Evolutionary conservation across 1,139 yeast genomes (phyloP).

Genomic region (Taphrina confusa): DNA sequence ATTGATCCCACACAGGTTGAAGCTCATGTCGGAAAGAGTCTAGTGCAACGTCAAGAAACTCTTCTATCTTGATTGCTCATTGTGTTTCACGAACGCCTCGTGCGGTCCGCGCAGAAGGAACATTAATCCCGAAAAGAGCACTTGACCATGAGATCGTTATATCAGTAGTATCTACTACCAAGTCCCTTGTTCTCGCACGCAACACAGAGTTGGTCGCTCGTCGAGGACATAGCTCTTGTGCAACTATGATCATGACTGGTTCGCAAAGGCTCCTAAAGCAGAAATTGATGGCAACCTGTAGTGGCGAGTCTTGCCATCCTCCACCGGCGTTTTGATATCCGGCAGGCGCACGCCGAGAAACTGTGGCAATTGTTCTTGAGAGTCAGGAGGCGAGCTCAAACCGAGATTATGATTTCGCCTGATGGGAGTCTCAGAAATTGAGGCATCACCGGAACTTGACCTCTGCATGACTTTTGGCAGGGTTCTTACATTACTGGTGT

Average conservation of each 20-base stretch:
- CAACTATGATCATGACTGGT: neutral
- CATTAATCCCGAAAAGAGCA: too few relatives aligned
- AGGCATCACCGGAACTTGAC: slow-evolving; percentile 23
- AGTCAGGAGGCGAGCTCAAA: slow-evolving; percentile 7
- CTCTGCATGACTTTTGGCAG: slow-evolving; percentile 13
- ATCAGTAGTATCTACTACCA: too few relatives aligned
- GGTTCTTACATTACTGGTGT: slow-evolving; percentile 11
- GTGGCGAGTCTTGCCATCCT: neutral
- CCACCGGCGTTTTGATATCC: neutral
- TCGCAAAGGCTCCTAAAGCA: neutral
- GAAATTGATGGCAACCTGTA: slow-evolving; percentile 13
- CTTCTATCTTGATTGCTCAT: neutral
- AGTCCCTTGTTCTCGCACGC: too few relatives aligned
- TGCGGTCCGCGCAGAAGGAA: too few relatives aligned
- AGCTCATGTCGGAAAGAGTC: slow-evolving; percentile 4
- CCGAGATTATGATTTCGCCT: slow-evolving; percentile 11
- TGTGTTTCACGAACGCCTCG: too few relatives aligned
- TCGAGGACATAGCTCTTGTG: neutral
- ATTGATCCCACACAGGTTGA: slow-evolving; percentile 9
- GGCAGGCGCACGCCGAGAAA: slow-evolving; percentile 9
- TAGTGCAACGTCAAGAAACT: neutral
- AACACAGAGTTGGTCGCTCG: too few relatives aligned
- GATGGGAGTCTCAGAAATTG: slow-evolving; percentile 17
- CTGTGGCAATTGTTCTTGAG: slow-evolving; percentile 1
- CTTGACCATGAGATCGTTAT: too few relatives aligned